Percentiles rank a stretch among this genome's conserved stretches.
Evolutionary conservation across 148 eudicot genomes (phyloP).

Genomic region (Tetragonia tetragonoides): DNA sequence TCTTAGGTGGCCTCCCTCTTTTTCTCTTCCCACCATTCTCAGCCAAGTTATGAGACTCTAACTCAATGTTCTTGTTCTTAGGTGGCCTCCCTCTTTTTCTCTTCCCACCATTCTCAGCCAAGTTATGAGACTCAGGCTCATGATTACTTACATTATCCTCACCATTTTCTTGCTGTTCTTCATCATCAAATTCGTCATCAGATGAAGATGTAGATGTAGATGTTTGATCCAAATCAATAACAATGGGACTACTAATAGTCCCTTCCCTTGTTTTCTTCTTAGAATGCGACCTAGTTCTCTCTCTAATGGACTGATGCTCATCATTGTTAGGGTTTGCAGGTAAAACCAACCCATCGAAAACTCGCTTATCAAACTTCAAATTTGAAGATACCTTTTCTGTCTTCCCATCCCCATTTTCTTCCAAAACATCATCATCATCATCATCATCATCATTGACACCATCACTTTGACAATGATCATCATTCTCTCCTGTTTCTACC

Average conservation of each 20-base stretch:
- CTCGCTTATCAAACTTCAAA: not conserved
- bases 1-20: conserved; percentile 13
- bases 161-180: conserved; percentile 1
- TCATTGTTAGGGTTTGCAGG: conserved; percentile 3
- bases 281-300: conserved; percentile 18
- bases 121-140: not conserved
- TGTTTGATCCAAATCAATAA: not conserved
- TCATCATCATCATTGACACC: not conserved
- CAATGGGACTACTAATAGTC: conserved; percentile 2
- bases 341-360: conserved; percentile 21
- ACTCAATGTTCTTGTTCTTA: conserved; percentile 7
- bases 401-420: not conserved
- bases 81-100: conserved; percentile 14
- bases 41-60: not conserved
- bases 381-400: not conserved
- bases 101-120: not conserved
- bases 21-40: conserved; percentile 9
- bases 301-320: not conserved
- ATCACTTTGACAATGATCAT: not conserved
- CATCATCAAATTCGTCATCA: not conserved
- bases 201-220: not conserved
- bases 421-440: not conserved
- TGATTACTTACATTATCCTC: not conserved
- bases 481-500: not conserved
- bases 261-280: conserved; percentile 5